Evolutionary conservation across 768 basidiomycete species (phyloP), one percentile per base, ranked within the genome.

Genomic region (Boletus coccyginus): DNA sequence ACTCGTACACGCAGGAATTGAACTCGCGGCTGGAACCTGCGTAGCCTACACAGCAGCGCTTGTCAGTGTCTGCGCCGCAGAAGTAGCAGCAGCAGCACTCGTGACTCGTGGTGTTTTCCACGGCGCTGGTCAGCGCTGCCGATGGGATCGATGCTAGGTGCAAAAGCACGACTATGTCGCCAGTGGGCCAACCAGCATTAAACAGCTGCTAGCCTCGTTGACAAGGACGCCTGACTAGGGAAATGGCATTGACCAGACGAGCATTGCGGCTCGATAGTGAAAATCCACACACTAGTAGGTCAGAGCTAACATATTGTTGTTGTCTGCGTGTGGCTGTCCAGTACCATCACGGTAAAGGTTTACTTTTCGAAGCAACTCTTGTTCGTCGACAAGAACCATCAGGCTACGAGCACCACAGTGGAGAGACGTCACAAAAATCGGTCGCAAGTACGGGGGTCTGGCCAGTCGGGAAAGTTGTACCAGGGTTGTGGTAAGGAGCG

Each of bases 301-400:
- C 29, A 51, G 3, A 24, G 1, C 61, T 5, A 68, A 68, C 9
- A 68, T 65, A 38, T 68, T 68, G 1, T 58, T 43, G 36, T 51
- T 59, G 35, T 68, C 59, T 4, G 68, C 67, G 13, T 52, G 56
- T 7, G 67, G 65, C 29, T 68, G 68, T 35, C 68, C 68, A 24
- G 68, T 58, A 29, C 67, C 67, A 24, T 50, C 59, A 8, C 67
- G 67, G 36, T 70, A 68, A 31, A 68, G 55, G 44, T 68, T 70
- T 6, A 68, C 68, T 58, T 68, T 68, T 31, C 50, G 39, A 41
- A 68, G 67, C 3, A 62, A 65, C 19, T 40, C 55, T 24, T 70
- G 58, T 35, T 61, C 68, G 13, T 65, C 53, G 29, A 68, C 57
- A 12, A 70, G 59, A 4, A 63, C 67, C 63, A 68, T 60, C 14